phyloP scores from a whole-genome alignment of 208 protist species.

The Acanthamoeba quina region DNA sequence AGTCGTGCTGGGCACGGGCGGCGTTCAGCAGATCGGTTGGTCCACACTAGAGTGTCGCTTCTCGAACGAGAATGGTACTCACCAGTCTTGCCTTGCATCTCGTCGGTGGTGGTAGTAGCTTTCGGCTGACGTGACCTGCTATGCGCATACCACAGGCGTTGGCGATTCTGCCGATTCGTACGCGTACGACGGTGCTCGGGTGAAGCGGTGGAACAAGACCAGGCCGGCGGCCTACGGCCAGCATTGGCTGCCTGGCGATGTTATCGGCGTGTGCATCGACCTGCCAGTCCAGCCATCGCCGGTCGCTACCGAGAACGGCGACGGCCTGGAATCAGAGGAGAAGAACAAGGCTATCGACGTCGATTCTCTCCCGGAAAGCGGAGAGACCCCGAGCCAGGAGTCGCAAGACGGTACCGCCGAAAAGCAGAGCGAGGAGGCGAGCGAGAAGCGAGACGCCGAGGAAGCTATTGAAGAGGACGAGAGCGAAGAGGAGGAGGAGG shows the following conservation, averaged over 20 bases:
- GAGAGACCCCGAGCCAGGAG: background rate
- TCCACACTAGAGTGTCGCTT: conserved; percentile 73
- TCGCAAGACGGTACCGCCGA: background rate
- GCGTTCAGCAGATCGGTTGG: conserved; percentile 80
- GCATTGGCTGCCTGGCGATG: conserved; percentile 70
- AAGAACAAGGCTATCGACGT: background rate
- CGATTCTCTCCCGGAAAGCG: too few species aligned
- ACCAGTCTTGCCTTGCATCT: too few species aligned
- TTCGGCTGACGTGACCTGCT: background rate
- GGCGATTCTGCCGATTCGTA: conserved; percentile 78
- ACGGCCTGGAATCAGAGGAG: background rate
- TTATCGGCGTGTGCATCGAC: conserved; percentile 78
- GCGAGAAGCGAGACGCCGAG: background rate
- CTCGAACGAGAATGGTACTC: conserved; percentile 67
- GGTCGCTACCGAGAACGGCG: background rate
- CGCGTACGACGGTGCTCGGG: conserved; percentile 77
- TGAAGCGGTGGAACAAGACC: conserved; percentile 79
- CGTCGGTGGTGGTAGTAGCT: background rate
- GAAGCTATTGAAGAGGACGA: background rate
- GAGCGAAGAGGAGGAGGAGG: conserved; percentile 13
- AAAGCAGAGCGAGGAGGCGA: background rate
- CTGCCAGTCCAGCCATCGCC: conserved; percentile 4
- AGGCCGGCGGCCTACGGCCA: conserved; percentile 68
- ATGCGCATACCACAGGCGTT: background rate
- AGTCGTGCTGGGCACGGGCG: conserved; percentile 71